Evolutionary conservation across 805 yeast species (phyloP), one percentile per base, ranked within the genome.

Genomic region (Jamesozyma piceae): DNA sequence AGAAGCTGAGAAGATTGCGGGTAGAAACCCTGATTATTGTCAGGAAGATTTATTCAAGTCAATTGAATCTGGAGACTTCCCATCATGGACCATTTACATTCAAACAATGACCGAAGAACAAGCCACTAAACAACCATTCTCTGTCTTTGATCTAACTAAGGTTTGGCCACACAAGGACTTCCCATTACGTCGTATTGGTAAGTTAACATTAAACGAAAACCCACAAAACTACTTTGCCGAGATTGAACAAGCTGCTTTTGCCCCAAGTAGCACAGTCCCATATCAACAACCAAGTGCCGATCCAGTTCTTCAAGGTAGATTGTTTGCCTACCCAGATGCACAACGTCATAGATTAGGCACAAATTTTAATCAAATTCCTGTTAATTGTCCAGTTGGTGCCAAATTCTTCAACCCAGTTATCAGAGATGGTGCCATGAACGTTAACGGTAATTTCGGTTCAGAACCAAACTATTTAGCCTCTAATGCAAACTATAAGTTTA

Each of bases 141-240:
- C 90, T 5, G 89, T 87, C 37, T 86, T 84, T 60, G 96, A 87
- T 66, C 72, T 87, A 63, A 87, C 96, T 49, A 87, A 87, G 70
- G 83, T 84, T 43, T 87, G 95, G 95, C 87, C 95, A 29, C 94
- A 87, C 60, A 69, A 68, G 54, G 80, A 85, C 43, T 87, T 78
- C 73, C 95, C 95, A 57, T 65, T 87, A 68, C 77, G 95, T 64
- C 78, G 79, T 63, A 80, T 87, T 60, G 95, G 95, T 62, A 80
- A 78, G 62, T 68, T 86, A 50, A 77, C 76, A 2, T 66, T 86
- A 62, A 82, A 86, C 64, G 85, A 83, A 66, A 86, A 87, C 67
- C 92, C 95, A 45, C 69, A 75, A 64, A 86, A 86, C 65, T 87
- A 79, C 67, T 85, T 85, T 62, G 95, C 95, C 38, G 94, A 84